Conservation (phyloP, 1,284 basidiomycete species). For the Ceratobasidium papillatum region DNA sequence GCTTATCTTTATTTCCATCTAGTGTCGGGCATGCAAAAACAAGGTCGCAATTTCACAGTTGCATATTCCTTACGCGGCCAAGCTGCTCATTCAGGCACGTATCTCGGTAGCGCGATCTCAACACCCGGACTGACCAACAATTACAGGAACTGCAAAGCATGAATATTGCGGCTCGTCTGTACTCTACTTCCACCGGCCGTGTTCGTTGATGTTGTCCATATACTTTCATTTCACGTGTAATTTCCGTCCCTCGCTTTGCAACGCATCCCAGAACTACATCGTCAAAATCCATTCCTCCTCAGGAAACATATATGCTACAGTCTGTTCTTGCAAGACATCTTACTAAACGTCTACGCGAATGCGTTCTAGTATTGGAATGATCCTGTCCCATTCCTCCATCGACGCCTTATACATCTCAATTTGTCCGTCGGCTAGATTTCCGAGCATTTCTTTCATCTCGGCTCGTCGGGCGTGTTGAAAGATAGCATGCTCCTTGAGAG, state of each 20-base stretch:
- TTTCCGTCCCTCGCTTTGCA: conserved; percentile 27
- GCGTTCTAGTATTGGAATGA: conserved; percentile 85
- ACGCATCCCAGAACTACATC: background rate
- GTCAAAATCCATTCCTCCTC: background rate
- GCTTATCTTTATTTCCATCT: background rate
- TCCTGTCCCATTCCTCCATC: conserved; percentile 93
- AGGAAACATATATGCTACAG: conserved; percentile 6
- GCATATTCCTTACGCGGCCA: conserved; percentile 92
- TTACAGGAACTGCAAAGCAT: conserved; percentile 86
- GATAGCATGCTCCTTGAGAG: conserved; percentile 85
- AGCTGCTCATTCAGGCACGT: conserved; percentile 87
- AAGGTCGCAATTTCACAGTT: conserved; percentile 92
- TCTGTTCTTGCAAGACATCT: background rate
- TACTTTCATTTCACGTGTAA: background rate
- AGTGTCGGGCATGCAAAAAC: conserved; percentile 91
- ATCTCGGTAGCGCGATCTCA: background rate
- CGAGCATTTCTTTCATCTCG: conserved; percentile 95
- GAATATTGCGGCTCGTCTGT: conserved; percentile 87
- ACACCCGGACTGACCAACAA: conserved; percentile 14
- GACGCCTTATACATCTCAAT: conserved; percentile 88
- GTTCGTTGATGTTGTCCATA: conserved; percentile 15
- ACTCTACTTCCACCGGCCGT: conserved; percentile 82
- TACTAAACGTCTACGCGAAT: conserved; percentile 83
- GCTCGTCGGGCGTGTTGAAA: conserved; percentile 91
- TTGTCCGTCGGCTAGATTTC: conserved; percentile 89